These are phyloP conservation scores for Syncephalastrum contaminatum DNA, from an alignment of 371 early-diverging fungal species.

Conservation along the genomic window DNA sequence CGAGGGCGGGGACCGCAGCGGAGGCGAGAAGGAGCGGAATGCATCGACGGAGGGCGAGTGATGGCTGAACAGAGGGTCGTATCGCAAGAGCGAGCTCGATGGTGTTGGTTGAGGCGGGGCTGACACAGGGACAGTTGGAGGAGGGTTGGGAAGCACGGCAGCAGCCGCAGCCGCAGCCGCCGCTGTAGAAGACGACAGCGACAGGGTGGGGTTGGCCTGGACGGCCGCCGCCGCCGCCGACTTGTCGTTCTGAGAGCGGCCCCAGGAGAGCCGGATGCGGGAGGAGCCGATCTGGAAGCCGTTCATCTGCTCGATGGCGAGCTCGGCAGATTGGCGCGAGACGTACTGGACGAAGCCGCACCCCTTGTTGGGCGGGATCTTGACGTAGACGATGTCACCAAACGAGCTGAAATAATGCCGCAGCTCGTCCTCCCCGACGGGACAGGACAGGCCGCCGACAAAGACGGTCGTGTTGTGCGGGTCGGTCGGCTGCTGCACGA, in stretches of 20 bases:
- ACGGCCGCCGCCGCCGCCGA: constrained; percentile 20
- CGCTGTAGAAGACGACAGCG: neutral
- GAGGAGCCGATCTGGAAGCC: constrained; percentile 79
- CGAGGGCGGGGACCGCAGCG: constrained; percentile 1
- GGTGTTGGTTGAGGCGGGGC: too few species aligned
- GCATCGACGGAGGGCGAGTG: constrained; percentile 3
- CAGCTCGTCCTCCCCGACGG: constrained; percentile 81
- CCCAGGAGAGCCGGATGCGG: constrained; percentile 88
- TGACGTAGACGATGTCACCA: constrained; percentile 87
- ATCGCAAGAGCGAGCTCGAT: too few species aligned
- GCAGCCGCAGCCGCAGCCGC: constrained; percentile 11
- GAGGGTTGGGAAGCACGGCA: too few species aligned
- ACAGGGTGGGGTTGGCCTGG: too few species aligned
- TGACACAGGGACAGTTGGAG: too few species aligned
- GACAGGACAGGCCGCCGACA: constrained; percentile 82
- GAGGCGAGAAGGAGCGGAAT: constrained; percentile 10
- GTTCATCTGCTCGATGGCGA: constrained; percentile 85
- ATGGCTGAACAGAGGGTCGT: too few species aligned
- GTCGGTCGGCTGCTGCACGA: constrained; percentile 49
- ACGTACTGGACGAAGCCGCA: constrained; percentile 93
- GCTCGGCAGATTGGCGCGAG: constrained; percentile 77
- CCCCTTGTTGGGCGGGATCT: constrained; percentile 88
- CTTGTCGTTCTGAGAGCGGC: constrained; percentile 53
- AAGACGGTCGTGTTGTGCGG: constrained; percentile 85
- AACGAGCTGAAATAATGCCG: constrained; percentile 72